Evolutionary conservation across 768 basidiomycete genomes (phyloP).

Genomic region (Termitomyces sp.): DNA sequence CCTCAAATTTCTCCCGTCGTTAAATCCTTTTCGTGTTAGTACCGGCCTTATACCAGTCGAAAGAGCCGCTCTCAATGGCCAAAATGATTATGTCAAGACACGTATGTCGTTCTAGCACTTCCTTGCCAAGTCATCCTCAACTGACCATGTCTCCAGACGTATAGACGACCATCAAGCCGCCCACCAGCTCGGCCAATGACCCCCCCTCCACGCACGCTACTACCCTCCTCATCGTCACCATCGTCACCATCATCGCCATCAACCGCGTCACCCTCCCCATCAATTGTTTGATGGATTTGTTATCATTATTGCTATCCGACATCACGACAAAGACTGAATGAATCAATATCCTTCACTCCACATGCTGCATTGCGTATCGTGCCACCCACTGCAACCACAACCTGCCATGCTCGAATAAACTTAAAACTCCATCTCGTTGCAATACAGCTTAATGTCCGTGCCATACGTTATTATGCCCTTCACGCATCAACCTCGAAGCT

Average conservation of each 20-base stretch:
- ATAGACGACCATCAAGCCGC: slow-evolving; percentile 18
- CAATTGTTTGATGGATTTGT: slow-evolving; percentile 17
- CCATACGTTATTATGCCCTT: slow-evolving; percentile 6
- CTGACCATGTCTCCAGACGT: slow-evolving; percentile 9
- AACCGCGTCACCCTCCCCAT: slow-evolving; percentile 11
- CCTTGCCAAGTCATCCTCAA: neutral
- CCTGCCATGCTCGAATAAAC: slow-evolving; percentile 8
- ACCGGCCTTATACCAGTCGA: slow-evolving; percentile 36
- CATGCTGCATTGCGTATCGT: neutral
- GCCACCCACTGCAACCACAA: slow-evolving; percentile 6
- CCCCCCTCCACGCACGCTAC: slow-evolving; percentile 5
- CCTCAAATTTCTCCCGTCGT: neutral
- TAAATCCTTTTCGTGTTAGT: slow-evolving; percentile 19
- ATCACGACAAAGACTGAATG: slow-evolving; percentile 1
- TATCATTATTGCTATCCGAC: slow-evolving; percentile 19
- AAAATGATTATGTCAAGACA: slow-evolving; percentile 51
- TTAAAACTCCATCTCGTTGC: slow-evolving; percentile 1
- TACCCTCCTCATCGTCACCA: slow-evolving; percentile 3
- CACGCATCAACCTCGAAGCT: slow-evolving; percentile 2
- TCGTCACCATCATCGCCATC: slow-evolving; percentile 4
- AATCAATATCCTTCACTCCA: slow-evolving; percentile 3
- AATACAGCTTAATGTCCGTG: slow-evolving; percentile 7
- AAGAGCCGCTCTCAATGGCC: slow-evolving; percentile 42
- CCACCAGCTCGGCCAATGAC: slow-evolving; percentile 15
- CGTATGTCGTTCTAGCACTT: slow-evolving; percentile 22